phyloP scores from a whole-genome alignment of 495 filamentous ascomycete genomes.

The Aspergillus olivimuriae region DNA sequence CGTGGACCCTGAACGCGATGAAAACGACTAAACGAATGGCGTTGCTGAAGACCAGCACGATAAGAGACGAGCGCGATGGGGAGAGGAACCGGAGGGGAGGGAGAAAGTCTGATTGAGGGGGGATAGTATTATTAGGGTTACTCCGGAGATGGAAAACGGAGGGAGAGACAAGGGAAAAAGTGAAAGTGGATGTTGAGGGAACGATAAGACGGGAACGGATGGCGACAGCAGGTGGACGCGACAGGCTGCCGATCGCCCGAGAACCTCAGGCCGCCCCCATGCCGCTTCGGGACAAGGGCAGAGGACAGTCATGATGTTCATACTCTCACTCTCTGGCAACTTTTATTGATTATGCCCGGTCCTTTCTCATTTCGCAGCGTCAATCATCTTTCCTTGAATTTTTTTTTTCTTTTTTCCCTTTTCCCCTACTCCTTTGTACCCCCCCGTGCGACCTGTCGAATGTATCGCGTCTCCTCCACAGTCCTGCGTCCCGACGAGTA shows the following conservation, averaged over 20 bases:
- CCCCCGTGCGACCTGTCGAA: too few species aligned
- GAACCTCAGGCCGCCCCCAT: conserved; percentile 4
- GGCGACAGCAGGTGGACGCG: conserved; percentile 16
- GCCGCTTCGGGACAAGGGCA: conserved; percentile 4
- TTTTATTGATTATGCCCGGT: too few species aligned
- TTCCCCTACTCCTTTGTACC: too few species aligned
- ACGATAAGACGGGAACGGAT: conserved; percentile 20
- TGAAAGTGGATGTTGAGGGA: background rate
- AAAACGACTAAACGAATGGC: conserved; percentile 6
- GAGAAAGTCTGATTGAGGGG: background rate
- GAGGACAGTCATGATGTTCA: background rate
- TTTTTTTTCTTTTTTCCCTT: too few species aligned
- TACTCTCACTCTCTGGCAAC: background rate
- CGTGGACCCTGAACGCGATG: background rate
- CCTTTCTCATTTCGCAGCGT: too few species aligned
- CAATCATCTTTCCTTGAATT: too few species aligned
- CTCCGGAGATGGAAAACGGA: too few species aligned
- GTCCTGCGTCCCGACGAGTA: too few species aligned
- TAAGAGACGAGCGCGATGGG: background rate
- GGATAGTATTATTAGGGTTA: too few species aligned
- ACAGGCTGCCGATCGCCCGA: too few species aligned
- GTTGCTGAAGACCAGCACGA: conserved; percentile 6
- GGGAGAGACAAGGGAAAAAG: conserved; percentile 4
- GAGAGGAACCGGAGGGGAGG: background rate
- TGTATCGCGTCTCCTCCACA: too few species aligned